Evolutionary conservation across 164 flowering plant species (phyloP).

Genomic region (Chloranthus sessilifolius): DNA sequence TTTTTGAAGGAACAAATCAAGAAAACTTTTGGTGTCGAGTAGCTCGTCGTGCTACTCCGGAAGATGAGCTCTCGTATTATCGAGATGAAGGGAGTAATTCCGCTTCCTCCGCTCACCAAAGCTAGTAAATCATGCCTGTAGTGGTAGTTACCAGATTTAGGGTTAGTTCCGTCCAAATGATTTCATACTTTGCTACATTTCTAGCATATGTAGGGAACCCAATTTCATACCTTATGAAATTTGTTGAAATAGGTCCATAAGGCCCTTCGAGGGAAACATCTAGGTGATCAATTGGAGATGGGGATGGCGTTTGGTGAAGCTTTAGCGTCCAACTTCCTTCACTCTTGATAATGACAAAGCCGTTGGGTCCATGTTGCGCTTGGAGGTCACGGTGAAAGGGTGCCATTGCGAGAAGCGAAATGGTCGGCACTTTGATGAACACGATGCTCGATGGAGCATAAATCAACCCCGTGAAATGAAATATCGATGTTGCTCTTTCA

Average conservation of each 20-base stretch:
- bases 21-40: slow-evolving; percentile 35
- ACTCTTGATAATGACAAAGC: slow-evolving; percentile 34
- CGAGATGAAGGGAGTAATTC: slow-evolving; percentile 69
- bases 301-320: slow-evolving; percentile 43
- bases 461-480: slow-evolving; percentile 52
- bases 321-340: slow-evolving; percentile 63
- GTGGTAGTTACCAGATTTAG: no score
- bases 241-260: slow-evolving; percentile 60
- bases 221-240: slow-evolving; percentile 54
- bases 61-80: slow-evolving; percentile 52
- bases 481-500: no score
- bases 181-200: no score
- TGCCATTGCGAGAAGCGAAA: slow-evolving; percentile 83
- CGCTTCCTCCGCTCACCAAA: slow-evolving; percentile 80
- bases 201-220: no score
- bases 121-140: slow-evolving; percentile 67
- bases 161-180: no score
- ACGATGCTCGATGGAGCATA: slow-evolving; percentile 49
- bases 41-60: slow-evolving; percentile 16
- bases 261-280: slow-evolving; percentile 75
- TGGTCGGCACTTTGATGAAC: slow-evolving; percentile 48
- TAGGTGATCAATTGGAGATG: slow-evolving; percentile 47
- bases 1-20: slow-evolving; percentile 48
- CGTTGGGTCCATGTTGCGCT: slow-evolving; percentile 42
- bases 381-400: slow-evolving; percentile 60